Conservation (phyloP, 1,284 basidiomycete species). For the Malassezia brasiliensis region DNA sequence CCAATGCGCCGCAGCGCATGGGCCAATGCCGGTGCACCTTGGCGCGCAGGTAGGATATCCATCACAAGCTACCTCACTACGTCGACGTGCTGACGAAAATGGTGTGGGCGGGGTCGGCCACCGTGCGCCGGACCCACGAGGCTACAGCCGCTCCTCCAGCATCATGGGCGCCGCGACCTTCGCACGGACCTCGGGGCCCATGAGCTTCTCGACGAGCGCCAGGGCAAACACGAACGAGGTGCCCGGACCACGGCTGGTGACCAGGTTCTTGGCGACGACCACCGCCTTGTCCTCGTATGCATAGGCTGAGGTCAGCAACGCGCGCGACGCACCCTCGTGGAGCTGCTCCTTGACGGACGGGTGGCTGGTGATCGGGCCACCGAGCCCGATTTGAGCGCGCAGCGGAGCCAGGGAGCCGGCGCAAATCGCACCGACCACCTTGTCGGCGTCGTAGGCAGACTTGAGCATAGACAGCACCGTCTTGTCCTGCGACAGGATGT, state of each 20-base stretch:
- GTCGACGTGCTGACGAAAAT: too few relatives aligned
- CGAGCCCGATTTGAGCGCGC: conserved; percentile 55
- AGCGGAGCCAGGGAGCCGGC: conserved; percentile 58
- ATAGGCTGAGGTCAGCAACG: conserved; percentile 54
- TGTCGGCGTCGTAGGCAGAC: conserved; percentile 54
- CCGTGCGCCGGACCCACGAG: too few relatives aligned
- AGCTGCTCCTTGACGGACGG: conserved; percentile 63
- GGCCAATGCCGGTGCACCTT: too few relatives aligned
- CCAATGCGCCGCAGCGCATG: too few relatives aligned
- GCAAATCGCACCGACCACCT: conserved; percentile 34
- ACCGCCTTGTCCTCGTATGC: conserved; percentile 69
- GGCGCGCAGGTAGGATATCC: too few relatives aligned
- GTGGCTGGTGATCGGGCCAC: conserved; percentile 63
- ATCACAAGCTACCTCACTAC: too few relatives aligned
- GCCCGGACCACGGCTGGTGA: conserved; percentile 72
- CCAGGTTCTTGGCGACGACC: conserved; percentile 61
- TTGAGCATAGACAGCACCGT: conserved; percentile 60
- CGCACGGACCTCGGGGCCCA: conserved; percentile 59
- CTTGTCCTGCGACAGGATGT: conserved; percentile 58
- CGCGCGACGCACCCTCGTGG: conserved; percentile 52
- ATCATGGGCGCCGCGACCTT: conserved; percentile 66
- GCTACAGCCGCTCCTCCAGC: conserved; percentile 16
- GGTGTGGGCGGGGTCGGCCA: too few relatives aligned
- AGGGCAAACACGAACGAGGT: conserved; percentile 69
- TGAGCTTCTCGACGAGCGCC: conserved; percentile 61